Base-by-base conservation (phyloP, 106 monocot species). In the Dioscorea alata region DNA sequence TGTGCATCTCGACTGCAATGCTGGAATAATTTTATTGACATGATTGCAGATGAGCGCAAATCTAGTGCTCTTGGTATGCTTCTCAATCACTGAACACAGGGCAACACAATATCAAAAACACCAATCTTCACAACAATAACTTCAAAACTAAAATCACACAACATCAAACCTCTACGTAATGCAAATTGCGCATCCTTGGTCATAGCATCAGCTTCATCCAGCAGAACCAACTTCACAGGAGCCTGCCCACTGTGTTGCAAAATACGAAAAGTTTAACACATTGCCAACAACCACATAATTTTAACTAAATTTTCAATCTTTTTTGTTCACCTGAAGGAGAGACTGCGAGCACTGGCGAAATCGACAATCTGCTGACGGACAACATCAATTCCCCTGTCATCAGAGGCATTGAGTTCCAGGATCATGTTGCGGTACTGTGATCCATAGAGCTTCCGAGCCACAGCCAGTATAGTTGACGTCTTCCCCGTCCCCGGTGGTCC, bases 171-270 rank as follows among this genome's bases (percentile, higher is more conserved):
- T 91, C 96, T 91, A 61, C 96, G 91, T 22, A 96, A 60, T 22
- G 92, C 96, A 81, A 97, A 99, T 48, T 99, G 97, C 24, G 97
- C 97, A 85, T 99, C 97, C 70, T 99, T 99, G 57, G 97, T 99
- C 97, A 92, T 99, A n/a, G 97, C 97, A 90, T 99, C 97, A 58
- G 97, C 92, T 57, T 99, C 97, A 74, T 99, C 97, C 23, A 99
- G 74, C n/a, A 99, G 76, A 31, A 99, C 87, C 66, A 99, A 71
- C 78, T 99, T 99, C 61, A 99, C 87, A 23, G 84, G 73, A 73
- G 79, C 65, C 31, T 78, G 42, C 10, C 42, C 42, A 42, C 87
- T 66, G 92, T 68, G 33, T 89, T 92, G 80, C 28, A 6, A 42
- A 42, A 8, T 42, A 42, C 6, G 42, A 42, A 42, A 2, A 42